Conservation (phyloP, 306 rosid genomes). For the Ziziphus jujuba region DNA sequence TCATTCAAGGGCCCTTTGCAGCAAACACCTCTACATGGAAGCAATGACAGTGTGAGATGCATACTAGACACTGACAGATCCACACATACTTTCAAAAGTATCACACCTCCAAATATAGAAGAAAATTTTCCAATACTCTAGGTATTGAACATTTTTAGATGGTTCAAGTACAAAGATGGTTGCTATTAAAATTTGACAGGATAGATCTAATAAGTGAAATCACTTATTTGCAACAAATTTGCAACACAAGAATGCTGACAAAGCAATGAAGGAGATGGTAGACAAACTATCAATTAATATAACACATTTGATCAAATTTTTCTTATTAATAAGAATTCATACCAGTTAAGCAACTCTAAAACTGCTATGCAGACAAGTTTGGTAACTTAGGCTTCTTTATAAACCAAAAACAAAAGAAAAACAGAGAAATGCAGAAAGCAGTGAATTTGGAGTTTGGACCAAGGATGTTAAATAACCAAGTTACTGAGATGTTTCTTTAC, state of each 20-base stretch:
- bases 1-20: neutral
- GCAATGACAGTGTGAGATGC: neutral
- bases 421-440: neutral
- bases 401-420: neutral
- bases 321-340: too few relatives aligned
- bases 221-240: neutral
- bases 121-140: neutral
- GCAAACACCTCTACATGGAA: conserved; percentile 5
- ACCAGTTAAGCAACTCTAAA: neutral
- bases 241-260: neutral
- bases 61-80: neutral
- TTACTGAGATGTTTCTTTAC: too few relatives aligned
- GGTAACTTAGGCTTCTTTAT: neutral
- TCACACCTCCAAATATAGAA: neutral
- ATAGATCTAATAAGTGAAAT: neutral
- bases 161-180: neutral
- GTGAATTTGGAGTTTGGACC: neutral
- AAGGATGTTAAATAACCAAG: neutral
- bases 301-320: too few relatives aligned
- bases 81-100: neutral
- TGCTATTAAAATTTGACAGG: neutral
- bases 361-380: neutral
- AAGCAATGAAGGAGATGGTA: neutral
- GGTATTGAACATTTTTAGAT: neutral
- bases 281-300: neutral